Base-by-base conservation (phyloP, 208 protist species). In the Leishmania martiniquensis region DNA sequence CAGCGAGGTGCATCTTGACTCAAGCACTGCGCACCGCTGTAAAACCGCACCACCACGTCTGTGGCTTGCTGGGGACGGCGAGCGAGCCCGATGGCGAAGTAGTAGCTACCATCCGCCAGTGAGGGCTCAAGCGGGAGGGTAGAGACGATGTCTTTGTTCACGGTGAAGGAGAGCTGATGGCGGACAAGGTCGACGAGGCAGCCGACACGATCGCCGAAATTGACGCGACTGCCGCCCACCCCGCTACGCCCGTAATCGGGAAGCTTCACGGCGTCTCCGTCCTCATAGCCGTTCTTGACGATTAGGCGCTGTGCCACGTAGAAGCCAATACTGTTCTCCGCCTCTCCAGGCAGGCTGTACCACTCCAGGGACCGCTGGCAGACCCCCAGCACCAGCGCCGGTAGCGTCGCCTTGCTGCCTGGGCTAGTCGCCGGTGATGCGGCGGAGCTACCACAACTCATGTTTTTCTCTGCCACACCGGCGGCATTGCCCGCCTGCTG, bases 171-270 rank as follows among this genome's bases (percentile, higher is more conserved):
- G n/a, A 96, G 80, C 13, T 86, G 86, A 71, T 88, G 80, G 10
- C 89, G 82, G 10, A 89, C 73, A 57, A 92, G 76, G 76, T 93
- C 87, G n/a, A 96, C 88, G 15, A 96, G 82, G 63, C 90, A 94
- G 1, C 92, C 92, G 12, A 96, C 82, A 7, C 66, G 70, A 52
- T 96, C 92, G 13, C 90, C 92, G 13, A 85, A 84, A 42, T 68
- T 63, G 20, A 94, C 65, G 13, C 82, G 76, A 25, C 73, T 76
- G 39, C 77, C 72, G 22, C 75, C 74, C 34, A 29, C 65, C 44
- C 54, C 55, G 22, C 66, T 63, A 72, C 55, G 65, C 37, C 68
- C 39, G 47, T 75, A 77, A 22, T 63, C 51, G 1, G 86, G 78
- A 37, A 94, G 68, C 32, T 81, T 78, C 6, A 93, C 83, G 9